Base-by-base conservation (phyloP, 192 early-diverging fungal species). In the Coemansia sp. region DNA sequence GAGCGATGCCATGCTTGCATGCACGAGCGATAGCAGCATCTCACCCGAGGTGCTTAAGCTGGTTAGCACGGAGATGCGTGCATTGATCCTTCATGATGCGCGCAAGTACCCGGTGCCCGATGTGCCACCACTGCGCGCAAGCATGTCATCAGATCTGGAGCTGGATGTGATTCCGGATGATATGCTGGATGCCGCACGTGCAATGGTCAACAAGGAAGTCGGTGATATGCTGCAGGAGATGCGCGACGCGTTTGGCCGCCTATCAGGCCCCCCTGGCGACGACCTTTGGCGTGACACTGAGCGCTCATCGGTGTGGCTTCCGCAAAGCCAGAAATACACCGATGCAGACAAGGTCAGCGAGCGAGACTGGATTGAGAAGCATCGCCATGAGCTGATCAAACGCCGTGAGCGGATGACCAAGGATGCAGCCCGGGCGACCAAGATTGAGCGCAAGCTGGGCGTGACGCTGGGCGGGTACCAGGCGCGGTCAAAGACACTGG, bases 381-480 rank as follows among this genome's bases (percentile, higher is more conserved):
- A 79, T 27, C 54, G 63, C 2, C 4, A 25, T n/a, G 70, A 79
- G 4, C 56, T 77, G 28, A 46, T 46, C 28, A 10, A 49, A 1
- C 67, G 87, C 46, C 85, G 89, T 16, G 81, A 83, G 57, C 52
- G 75, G 3, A 94, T 97, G 91, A 77, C 83, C 16, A 72, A 82
- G 31, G 87, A 93, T 38, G 89, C 93, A 0, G 62, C 76, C 4
- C 82, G 82, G 32, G 94, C 92, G 11, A 69, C 80, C n/a, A 96
- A 96, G 70, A 53, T 91, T 14, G 96, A 98, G 67, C 92, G 91
- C 63, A 89, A 89, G 55, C 65, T 95, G 21, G 81, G 71, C 11
- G 80, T 95, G 14, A 80, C 81, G 6, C 69, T 96, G 40, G 95
- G 94, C 47, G 95, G 95, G 25, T 93, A 95, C 70, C 84, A 90